Evolutionary conservation across 805 yeast genomes (phyloP), one percentile per base, ranked within the genome.

Genomic region (Metschnikowia dekortorum): DNA sequence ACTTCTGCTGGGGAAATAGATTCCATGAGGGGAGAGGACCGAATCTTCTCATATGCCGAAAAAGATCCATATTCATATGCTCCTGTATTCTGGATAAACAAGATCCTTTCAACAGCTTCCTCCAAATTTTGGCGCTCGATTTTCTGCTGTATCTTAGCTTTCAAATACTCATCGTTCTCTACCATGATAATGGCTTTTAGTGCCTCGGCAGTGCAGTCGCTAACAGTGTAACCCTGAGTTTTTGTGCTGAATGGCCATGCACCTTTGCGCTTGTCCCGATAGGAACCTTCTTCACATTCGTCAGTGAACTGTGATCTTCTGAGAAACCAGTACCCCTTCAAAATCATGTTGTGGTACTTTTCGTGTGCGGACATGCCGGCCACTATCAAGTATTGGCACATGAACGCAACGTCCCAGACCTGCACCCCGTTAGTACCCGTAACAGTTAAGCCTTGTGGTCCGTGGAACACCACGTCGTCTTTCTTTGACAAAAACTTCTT

Each of bases 341-440:
- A 74, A 16, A 94, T 80, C 57, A 82, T 73, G 6, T 80, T 79
- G 42, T 80, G 80, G 64, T 80, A 89, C 63, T 84, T 82, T 0
- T 87, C 83, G 33, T 74, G 58, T 30, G 83, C 85, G 2, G 88
- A 91, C 34, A 91, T 67, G 0, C 96, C 96, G 0, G 96, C 87
- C 60, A 79, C 72, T 52, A 89, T 83, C 54, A 82, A 78, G 61
- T 89, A 88, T 63, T 94, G 99, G 28, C 94, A 74, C 49, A 88
- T 86, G 70, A 94, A 92, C 0, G 97, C 91, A 29, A 85, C 84
- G 67, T 94, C 99, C 99, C 99, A 94, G 1, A 86, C 91, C 68
- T 94, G 99, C 0, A 88, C 89, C 26, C 99, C 99, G 66, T 94
- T 94, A 0, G 99, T 94, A 2, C 99, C 99, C 88, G 87, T 89